phyloP scores from a whole-genome alignment of 768 basidiomycete genomes.

The Cystofilobasidium ferigula region DNA sequence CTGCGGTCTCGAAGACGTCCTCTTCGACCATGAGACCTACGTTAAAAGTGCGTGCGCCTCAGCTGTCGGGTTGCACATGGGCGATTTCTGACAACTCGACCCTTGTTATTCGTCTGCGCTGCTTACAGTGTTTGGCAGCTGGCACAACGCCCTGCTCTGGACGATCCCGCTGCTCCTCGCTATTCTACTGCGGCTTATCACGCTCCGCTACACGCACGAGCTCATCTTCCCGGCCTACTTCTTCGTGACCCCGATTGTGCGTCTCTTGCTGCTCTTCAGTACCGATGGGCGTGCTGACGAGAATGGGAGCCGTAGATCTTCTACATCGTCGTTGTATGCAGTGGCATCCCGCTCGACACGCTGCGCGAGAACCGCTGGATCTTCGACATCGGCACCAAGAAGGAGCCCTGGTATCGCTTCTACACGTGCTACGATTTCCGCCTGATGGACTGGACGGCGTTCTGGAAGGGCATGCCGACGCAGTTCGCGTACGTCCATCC shows the following conservation, averaged over 20 bases:
- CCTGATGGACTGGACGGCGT: constrained; percentile 51
- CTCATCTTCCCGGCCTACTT: constrained; percentile 65
- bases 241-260: constrained; percentile 57
- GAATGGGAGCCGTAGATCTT: too few species aligned
- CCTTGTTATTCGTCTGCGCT: constrained; percentile 36
- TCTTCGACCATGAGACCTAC: constrained; percentile 50
- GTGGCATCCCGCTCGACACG: constrained; percentile 49
- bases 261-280: too few species aligned
- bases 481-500: constrained; percentile 4
- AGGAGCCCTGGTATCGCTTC: constrained; percentile 67
- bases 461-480: constrained; percentile 68
- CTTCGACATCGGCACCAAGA: constrained; percentile 56
- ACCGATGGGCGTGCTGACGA: too few species aligned
- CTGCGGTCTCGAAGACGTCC: constrained; percentile 62
- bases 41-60: not conserved
- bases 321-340: constrained; percentile 63
- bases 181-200: constrained; percentile 64
- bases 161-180: constrained; percentile 65
- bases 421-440: constrained; percentile 53
- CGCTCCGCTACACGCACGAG: constrained; percentile 68
- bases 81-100: too few species aligned
- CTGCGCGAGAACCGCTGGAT: constrained; percentile 69
- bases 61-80: too few species aligned
- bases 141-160: constrained; percentile 64
- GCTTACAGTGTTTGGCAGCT: constrained; percentile 53